Base-by-base conservation (phyloP, 139 green algal genomes). In the Chlorokybus atmophyticus region DNA sequence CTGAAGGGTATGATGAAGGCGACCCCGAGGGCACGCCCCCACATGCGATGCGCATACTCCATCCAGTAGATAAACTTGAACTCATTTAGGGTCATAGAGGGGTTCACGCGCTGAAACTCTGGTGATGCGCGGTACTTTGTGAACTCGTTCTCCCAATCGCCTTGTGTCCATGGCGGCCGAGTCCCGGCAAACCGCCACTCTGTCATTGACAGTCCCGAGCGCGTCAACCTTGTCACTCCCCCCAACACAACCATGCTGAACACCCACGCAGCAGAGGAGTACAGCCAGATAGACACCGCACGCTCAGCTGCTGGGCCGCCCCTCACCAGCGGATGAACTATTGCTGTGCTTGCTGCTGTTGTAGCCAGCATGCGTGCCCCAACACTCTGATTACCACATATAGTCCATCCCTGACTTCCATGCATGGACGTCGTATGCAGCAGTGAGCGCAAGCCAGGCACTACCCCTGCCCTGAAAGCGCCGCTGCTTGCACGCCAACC, bases 31-130 rank as follows among this genome's bases (percentile, higher is more conserved):
- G 72, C 57, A 2, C 81, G 60, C 5, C 86, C 87, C 83, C 80
- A 93, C 87, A 93, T 94, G 67, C 88, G 73, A 71, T 99, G 92
- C 17, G 60, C 84, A 60, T 89, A 99, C 82, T 99, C 92, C 89
- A 95, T 93, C 80, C 82, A 94, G 73, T 91, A 98, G 39, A 98
- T 98, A 76, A 93, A 94, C 71, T 98, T 96, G 78, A 97, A 99
- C 57, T 99, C 91, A 0, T 93, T 81, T 21, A 98, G 58, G 4
- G 40, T 82, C 85, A 97, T 97, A 64, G 77, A 60, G 5, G 57
- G 64, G 69, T 95, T 92, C 19, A 95, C 75, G 49, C 68, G 10
- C 35, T 44, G 10, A 31, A 82, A 97, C 78, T 97, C 90, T 4
- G 90, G 92, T 10, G 77, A 88, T 38, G 59, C 31, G 59, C 79